Evolutionary conservation across 108 stramenopile species (phyloP).

Genomic region (Aurantiochytrium sp.): DNA sequence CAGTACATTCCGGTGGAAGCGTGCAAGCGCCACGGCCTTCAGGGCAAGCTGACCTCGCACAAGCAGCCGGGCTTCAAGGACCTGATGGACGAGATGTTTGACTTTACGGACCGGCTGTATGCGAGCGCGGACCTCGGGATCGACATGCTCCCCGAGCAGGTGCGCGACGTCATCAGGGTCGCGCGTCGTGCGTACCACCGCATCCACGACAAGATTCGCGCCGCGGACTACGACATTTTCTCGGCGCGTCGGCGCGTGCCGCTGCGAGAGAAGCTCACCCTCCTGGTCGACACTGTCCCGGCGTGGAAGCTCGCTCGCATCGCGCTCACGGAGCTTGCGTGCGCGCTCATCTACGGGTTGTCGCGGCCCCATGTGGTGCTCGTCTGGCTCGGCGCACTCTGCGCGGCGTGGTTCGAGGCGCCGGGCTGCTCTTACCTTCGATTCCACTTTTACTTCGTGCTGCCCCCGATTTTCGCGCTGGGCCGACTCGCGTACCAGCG

Average conservation of each 20-base stretch:
- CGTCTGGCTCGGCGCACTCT: neutral
- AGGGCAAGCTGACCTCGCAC: neutral
- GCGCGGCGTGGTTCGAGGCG: neutral
- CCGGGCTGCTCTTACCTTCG: neutral
- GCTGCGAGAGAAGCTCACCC: neutral
- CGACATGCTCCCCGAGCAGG: neutral
- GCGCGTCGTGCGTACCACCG: constrained; percentile 4
- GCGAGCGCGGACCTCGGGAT: neutral
- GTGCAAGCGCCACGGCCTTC: neutral
- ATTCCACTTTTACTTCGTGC: neutral
- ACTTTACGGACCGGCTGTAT: neutral
- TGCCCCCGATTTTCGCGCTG: neutral
- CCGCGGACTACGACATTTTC: constrained; percentile 7
- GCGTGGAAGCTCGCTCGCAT: neutral
- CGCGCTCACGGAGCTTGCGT: neutral
- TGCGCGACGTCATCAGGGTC: constrained; percentile 5
- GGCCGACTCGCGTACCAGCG: neutral
- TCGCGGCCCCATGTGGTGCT: neutral
- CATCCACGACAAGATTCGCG: constrained; percentile 16
- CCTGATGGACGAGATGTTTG: constrained; percentile 20
- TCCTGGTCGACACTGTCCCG: neutral
- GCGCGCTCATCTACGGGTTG: neutral
- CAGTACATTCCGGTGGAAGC: constrained; percentile 74
- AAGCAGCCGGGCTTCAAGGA: neutral
- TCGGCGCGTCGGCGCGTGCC: neutral